Evolutionary conservation across 441 rosid genomes (phyloP), one percentile per base, ranked within the genome.

Genomic region (Breynia disticha): DNA sequence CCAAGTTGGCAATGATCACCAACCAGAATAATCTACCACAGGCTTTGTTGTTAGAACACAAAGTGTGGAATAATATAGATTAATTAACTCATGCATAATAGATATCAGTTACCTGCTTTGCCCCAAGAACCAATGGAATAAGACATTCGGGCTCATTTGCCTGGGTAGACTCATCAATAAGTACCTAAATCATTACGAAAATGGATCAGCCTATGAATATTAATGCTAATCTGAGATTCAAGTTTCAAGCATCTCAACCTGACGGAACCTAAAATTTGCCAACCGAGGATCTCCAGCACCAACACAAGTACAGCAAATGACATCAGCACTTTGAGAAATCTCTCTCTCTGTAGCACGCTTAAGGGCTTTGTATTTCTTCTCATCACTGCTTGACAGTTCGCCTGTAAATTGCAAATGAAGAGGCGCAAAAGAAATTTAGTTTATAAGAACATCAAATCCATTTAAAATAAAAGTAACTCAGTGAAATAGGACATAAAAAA

Each of bases 1-100:
- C 99, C 99, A 67, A 94, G 99, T 68, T 94, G 99, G 71, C 99
- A 94, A 70, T 94, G 99, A 67, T 94, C 99, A 67, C 99, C 99
- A 59, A 94, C 99, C 71, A 94, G 96, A 67, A 94, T 80, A 63
- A 79, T 96, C 97, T 94, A 67, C 60, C 49, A 56, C 12, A 74
- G 42, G 67, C 44, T 22, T 14, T 16, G 35, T 18, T 19, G 41
- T 80, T 9, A 80, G 73, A 32, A 59, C 51, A 39, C 37, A 28
- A 57, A 49, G 35, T 15, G 54, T 2, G 50, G 7, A 28, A 28
- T 9, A 28, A 28, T 28, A 28, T 28, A 28, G 35, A 0, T 28
- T 28, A 9, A 28, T 9, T 28, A 1, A 28, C 35, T 4, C 35
- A 28, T 28, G 5, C 35, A 28, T 28, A 28, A 45, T 45, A 56